These are phyloP conservation scores for Phallus indusiatus DNA, from an alignment of 768 basidiomycete genomes.

Conservation along the genomic window DNA sequence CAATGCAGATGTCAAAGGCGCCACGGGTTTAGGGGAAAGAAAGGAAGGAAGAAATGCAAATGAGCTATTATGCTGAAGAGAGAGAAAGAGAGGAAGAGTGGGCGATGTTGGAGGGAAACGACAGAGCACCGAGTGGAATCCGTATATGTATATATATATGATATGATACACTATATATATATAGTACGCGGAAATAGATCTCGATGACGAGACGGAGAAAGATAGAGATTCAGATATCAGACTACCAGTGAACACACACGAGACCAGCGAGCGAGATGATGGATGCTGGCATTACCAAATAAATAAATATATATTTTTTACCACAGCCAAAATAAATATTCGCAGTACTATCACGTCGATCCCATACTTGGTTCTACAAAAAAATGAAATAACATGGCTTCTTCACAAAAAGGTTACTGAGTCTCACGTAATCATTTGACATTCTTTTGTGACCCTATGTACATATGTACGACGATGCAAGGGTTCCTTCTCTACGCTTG, in stretches of 20 bases:
- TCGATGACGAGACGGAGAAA: not conserved
- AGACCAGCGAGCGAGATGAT: not conserved
- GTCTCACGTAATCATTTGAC: not conserved
- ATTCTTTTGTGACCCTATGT: not conserved
- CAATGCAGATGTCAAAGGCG: too few relatives aligned
- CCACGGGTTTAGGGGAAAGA: not conserved
- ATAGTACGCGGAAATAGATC: not conserved
- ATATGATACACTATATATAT: not conserved
- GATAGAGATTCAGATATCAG: too few relatives aligned
- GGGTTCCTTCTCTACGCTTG: too few relatives aligned
- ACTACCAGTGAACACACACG: not conserved
- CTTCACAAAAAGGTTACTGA: not conserved
- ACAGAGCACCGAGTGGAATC: not conserved
- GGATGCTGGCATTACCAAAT: not conserved
- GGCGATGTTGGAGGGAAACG: not conserved
- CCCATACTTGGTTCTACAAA: not conserved
- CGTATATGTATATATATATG: too few relatives aligned
- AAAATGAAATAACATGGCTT: not conserved
- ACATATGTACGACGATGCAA: too few relatives aligned
- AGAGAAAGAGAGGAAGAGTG: not conserved
- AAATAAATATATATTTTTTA: not conserved
- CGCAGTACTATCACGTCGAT: not conserved
- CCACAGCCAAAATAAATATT: not conserved
- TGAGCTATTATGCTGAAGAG: not conserved
- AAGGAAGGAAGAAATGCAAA: not conserved